Conservation (phyloP, 1,284 basidiomycete genomes). For the Marasmius oreades region DNA sequence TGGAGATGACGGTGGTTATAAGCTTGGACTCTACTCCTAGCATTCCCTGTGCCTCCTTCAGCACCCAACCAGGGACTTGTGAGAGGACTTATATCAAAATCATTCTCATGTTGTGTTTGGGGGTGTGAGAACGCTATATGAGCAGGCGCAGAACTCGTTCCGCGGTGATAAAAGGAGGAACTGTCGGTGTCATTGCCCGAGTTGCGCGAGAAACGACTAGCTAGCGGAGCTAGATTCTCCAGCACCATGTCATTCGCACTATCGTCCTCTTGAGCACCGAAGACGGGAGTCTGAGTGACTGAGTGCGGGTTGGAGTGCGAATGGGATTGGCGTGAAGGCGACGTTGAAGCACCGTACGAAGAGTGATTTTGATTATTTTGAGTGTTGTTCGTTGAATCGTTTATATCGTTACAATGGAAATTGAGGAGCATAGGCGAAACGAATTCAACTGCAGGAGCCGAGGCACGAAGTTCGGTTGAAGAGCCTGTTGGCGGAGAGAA, state of each 20-base stretch:
- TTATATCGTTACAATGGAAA: constrained; percentile 19
- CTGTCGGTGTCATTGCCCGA: constrained; percentile 20
- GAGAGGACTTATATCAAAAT: constrained; percentile 70
- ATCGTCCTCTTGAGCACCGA: constrained; percentile 19
- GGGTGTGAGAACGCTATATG: constrained; percentile 50
- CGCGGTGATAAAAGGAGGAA: constrained; percentile 32
- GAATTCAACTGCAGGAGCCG: constrained; percentile 52
- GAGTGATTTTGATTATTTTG: constrained; percentile 11
- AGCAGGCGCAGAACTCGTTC: constrained; percentile 56
- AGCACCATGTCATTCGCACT: constrained; percentile 4
- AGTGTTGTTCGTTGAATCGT: constrained; percentile 18
- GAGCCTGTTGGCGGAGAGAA: constrained; percentile 35
- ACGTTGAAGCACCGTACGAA: constrained; percentile 13
- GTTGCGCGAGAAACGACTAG: background rate
- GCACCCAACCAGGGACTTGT: constrained; percentile 75
- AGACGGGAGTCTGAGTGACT: constrained; percentile 11
- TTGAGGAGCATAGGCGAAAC: constrained; percentile 60
- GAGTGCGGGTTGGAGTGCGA: constrained; percentile 6
- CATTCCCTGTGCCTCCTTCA: background rate
- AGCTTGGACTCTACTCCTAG: constrained; percentile 7
- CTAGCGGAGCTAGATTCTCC: constrained; percentile 2
- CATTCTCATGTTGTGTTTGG: constrained; percentile 41
- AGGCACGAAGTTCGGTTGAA: constrained; percentile 64
- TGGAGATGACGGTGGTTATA: constrained; percentile 7
- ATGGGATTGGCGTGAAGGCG: background rate